These are phyloP conservation scores for Kodamaea hsintzibuensis DNA, from an alignment of 805 yeast genomes.

Conservation along the genomic window DNA sequence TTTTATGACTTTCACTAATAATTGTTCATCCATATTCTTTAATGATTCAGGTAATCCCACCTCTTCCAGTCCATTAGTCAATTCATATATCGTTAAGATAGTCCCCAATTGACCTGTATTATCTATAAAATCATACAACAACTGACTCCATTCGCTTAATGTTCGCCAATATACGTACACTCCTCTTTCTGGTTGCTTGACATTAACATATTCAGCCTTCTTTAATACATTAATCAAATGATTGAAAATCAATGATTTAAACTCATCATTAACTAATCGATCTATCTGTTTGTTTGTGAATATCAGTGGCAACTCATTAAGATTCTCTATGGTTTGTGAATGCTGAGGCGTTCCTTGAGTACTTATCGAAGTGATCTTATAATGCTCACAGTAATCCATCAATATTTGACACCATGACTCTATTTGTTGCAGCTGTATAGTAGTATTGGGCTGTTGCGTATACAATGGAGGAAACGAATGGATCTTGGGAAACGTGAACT, in stretches of 20 bases:
- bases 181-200: conserved; percentile 64
- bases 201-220: conserved; percentile 56
- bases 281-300: conserved; percentile 55
- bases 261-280: conserved; percentile 55
- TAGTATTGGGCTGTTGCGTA: conserved; percentile 83
- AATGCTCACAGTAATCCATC: conserved; percentile 56
- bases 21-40: conserved; percentile 55
- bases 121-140: conserved; percentile 45
- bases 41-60: conserved; percentile 57
- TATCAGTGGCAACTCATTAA: conserved; percentile 31
- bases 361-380: conserved; percentile 40
- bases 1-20: conserved; percentile 54
- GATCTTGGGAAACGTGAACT: conserved; percentile 42
- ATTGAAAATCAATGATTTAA: conserved; percentile 55
- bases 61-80: conserved; percentile 60
- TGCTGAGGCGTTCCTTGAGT: conserved; percentile 30
- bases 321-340: conserved; percentile 21
- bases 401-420: conserved; percentile 75
- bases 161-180: conserved; percentile 62
- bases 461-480: conserved; percentile 83
- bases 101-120: conserved; percentile 74
- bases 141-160: conserved; percentile 41
- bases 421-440: conserved; percentile 74
- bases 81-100: conserved; percentile 80
- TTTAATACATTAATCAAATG: conserved; percentile 53